Evolutionary conservation across 169 alveolate genomes (phyloP), one percentile per base, ranked within the genome.

Genomic region (Babesia divergens): DNA sequence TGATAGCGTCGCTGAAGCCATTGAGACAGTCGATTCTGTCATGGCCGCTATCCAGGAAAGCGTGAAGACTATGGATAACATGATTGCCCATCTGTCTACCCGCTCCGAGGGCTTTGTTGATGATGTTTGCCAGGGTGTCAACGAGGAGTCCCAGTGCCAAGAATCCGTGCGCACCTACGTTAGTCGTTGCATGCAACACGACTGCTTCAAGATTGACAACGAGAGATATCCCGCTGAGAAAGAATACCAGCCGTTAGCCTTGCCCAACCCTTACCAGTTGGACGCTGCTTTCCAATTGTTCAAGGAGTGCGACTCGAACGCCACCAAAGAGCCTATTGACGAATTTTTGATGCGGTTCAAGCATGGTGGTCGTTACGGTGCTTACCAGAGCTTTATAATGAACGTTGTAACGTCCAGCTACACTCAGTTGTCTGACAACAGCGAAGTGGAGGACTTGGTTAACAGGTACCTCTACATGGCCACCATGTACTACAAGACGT

Each of bases 241-340:
- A 0, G 37, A 49, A 8, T 26, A 49, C 26, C 59, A 60, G 18
- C 60, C 53, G 26, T 72, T 74, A 8, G 5, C 9, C n/a, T 69
- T 74, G 9, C 84, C 84, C 4, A 31, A 66, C 34, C 76, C 71
- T n/a, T 53, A 32, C 56, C 84, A 74, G 70, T 37, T 74, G 42
- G 71, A 64, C 32, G 60, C 62, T 31, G 79, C 77, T 18, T 74
- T 74, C 60, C 1, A 13, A 16, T 35, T 65, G 42, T 65, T 74
- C 69, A 74, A 38, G 51, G 32, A 74, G 31, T 31, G 76, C 18
- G 64, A 35, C 22, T 42, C 79, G 9, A 68, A 74, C 50, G 65
- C 59, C 29, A 18, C 37, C 38, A 52, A 38, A 44, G n/a, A 18
- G 26, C n/a, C 22, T 14, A 9, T 16, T 24, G 16, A 53, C 6